Evolutionary conservation across 768 basidiomycete genomes (phyloP).

Genomic region (Trichaptum fuscoviolaceum): DNA sequence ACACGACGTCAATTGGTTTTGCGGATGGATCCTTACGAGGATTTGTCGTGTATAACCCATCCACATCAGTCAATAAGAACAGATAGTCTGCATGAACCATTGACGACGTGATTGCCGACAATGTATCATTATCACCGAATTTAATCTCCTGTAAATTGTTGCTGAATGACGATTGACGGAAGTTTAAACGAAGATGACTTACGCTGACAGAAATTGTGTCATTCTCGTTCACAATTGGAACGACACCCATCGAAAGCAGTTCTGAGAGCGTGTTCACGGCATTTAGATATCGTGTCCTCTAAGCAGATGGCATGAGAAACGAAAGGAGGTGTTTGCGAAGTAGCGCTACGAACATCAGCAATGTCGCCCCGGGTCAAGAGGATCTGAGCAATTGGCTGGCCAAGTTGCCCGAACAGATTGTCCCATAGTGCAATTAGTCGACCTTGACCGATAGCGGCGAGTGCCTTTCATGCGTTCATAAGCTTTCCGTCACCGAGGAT

Average conservation of each 20-base stretch:
- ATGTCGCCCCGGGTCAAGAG: constrained; percentile 94
- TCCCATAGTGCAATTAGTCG: constrained; percentile 96
- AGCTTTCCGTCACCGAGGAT: background rate
- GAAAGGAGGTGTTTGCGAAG: constrained; percentile 2
- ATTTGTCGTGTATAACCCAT: constrained; percentile 92
- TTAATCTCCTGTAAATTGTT: constrained; percentile 80
- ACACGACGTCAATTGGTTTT: constrained; percentile 73
- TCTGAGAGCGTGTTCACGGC: constrained; percentile 95
- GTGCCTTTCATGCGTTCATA: constrained; percentile 54
- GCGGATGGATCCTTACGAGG: constrained; percentile 87
- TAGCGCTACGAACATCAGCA: constrained; percentile 66
- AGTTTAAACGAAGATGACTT: constrained; percentile 30
- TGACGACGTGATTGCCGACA: constrained; percentile 94
- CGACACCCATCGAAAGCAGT: constrained; percentile 86
- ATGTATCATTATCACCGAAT: constrained; percentile 98
- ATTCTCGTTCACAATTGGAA: constrained; percentile 99
- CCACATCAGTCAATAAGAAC: constrained; percentile 94
- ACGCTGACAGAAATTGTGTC: constrained; percentile 98
- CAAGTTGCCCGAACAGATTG: constrained; percentile 89
- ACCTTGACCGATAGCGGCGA: constrained; percentile 97
- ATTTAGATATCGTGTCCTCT: constrained; percentile 95
- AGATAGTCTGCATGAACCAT: constrained; percentile 99
- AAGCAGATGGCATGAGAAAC: constrained; percentile 13
- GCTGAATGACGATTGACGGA: background rate
- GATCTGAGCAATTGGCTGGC: constrained; percentile 94